Evolutionary conservation across 495 filamentous ascomycete genomes (phyloP), one percentile per base, ranked within the genome.

Genomic region (Tuber calosporum): DNA sequence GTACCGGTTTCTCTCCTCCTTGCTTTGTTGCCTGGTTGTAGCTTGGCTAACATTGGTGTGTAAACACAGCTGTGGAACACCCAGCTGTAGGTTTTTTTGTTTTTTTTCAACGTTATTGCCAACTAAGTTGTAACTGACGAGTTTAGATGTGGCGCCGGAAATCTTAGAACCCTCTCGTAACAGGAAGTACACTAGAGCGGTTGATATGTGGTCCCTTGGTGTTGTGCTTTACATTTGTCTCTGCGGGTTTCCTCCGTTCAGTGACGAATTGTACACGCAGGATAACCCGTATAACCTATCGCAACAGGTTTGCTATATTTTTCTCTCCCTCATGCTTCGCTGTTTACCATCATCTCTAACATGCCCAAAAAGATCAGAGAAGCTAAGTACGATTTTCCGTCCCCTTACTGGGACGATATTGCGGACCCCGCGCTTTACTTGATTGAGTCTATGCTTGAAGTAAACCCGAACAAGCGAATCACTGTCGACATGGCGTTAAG

Each of bases 141-240:
- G 67, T 73, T 73, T 76, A 89, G 92, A 99, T 82, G 96, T 98
- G 76, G 96, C 96, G 0, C 96, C 96, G 2, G 96, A 99, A 80
- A 97, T 99, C 71, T 84, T 99, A 17, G 89, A 93, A 77, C 90
- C 91, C 72, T 87, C 86, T 36, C 88, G 86, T 73, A 87, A 91
- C 68, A 89, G 96, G 68, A 90, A 90, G 80, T 99, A 99, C 82
- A 96, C 93, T 45, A 93, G 93, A 76, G 94, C 94, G 20, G 96
- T 98, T 38, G 96, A 99, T 82, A 86, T 98, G 69, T 99, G 96
- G 96, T 96, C 93, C 0, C 87, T 98, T 22, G 96, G 96, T 19
- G 96, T 99, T 15, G 96, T 98, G n/a, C 87, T 99, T 34, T 99
- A 99, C 83, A 98, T 99, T 77, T 98, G 94, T 81, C 88, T 99